phyloP scores from a whole-genome alignment of 352 stramenopile genomes.

The Phytopythium oedochilum region DNA sequence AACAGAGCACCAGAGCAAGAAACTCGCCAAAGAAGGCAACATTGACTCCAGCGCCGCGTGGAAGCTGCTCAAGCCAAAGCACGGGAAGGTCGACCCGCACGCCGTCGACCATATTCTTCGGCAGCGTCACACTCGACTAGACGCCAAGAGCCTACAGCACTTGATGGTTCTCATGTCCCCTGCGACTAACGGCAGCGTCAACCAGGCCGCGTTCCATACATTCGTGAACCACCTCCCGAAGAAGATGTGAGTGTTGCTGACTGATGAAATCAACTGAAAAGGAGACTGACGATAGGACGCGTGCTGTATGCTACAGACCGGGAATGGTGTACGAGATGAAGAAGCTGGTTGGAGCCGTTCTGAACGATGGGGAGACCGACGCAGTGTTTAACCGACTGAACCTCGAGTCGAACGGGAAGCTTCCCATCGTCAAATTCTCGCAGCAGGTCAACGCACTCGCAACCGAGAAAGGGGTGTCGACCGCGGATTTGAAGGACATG shows the following conservation, averaged over 20 bases:
- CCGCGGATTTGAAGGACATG: constrained; percentile 66
- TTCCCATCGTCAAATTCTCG: constrained; percentile 54
- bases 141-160: constrained; percentile 40
- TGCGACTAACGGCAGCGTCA: constrained; percentile 56
- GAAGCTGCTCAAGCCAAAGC: constrained; percentile 58
- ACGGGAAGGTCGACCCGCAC: constrained; percentile 41
- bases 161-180: constrained; percentile 67
- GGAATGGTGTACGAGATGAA: constrained; percentile 59
- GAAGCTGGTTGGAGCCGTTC: constrained; percentile 53
- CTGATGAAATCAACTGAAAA: not conserved
- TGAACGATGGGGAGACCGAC: constrained; percentile 30
- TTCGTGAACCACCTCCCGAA: constrained; percentile 81
- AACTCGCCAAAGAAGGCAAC: constrained; percentile 70
- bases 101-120: constrained; percentile 63
- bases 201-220: constrained; percentile 51
- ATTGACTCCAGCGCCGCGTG: constrained; percentile 75
- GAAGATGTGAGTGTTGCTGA: constrained; percentile 52
- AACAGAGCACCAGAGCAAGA: constrained; percentile 73
- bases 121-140: constrained; percentile 44
- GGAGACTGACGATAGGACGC: not conserved
- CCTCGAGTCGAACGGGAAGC: constrained; percentile 60
- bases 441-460: constrained; percentile 53
- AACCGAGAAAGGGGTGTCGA: constrained; percentile 42
- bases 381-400: constrained; percentile 69
- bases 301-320: not conserved